Conservation (phyloP, 2,329 filamentous ascomycete genomes). For the Ophiosphaerella narmari region DNA sequence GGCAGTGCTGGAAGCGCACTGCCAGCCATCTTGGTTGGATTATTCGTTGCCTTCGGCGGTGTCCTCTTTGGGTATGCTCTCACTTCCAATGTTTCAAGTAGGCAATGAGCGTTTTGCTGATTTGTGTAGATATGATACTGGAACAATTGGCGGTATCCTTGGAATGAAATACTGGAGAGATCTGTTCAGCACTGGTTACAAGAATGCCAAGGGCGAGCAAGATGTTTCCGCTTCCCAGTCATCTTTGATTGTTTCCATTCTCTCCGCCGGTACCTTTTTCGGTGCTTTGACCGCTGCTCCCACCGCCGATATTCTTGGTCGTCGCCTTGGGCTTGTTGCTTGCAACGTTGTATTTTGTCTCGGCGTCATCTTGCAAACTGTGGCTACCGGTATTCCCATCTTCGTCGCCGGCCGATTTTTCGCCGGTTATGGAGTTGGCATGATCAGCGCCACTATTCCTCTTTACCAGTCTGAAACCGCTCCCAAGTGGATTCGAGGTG, state of each 20-base stretch:
- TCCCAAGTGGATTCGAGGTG: conserved; percentile 74
- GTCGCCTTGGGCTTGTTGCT: conserved; percentile 63
- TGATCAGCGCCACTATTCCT: conserved; percentile 56
- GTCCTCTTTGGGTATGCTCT: conserved; percentile 45
- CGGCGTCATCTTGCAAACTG: conserved; percentile 48
- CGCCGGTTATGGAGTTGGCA: conserved; percentile 48
- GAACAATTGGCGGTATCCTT: conserved; percentile 63
- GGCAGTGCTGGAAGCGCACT: conserved; percentile 66
- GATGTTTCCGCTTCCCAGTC: conserved; percentile 57
- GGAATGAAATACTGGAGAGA: conserved; percentile 71
- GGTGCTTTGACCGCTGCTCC: conserved; percentile 73
- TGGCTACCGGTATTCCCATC: conserved; percentile 40
- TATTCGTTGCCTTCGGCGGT: conserved; percentile 55
- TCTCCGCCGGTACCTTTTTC: conserved; percentile 79
- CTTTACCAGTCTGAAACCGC: conserved; percentile 75
- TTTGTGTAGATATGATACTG: conserved; percentile 41
- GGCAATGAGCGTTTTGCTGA: conserved; percentile 8
- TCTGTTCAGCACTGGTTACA: conserved; percentile 58
- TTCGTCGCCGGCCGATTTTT: conserved; percentile 50
- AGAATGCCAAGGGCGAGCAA: conserved; percentile 46
- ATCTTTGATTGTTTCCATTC: conserved; percentile 77
- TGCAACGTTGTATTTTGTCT: conserved; percentile 44
- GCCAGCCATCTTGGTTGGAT: conserved; percentile 45
- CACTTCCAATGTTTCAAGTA: neutral
- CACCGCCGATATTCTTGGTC: conserved; percentile 69